Base-by-base conservation (phyloP, 2,329 filamentous ascomycete genomes). In the Aureobasidium pullulans region DNA sequence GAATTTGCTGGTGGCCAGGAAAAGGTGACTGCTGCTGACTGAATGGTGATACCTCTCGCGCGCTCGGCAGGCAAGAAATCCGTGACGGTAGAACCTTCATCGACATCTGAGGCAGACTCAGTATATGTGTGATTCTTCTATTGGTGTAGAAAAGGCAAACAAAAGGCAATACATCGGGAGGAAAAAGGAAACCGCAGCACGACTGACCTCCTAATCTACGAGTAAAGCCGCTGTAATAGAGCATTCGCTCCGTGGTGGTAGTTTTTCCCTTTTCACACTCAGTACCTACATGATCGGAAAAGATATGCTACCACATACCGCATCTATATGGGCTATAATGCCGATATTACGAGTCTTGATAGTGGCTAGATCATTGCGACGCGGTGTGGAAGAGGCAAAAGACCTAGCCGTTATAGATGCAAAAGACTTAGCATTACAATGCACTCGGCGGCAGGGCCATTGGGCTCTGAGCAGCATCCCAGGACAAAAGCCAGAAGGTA, bases 251-350 rank as follows among this genome's bases (percentile, higher is more conserved):
- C 3, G 94, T 97, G 0, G 94, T 99, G 0, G 94, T 97, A 1
- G 94, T 99, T 79, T 99, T 99, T 8, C 94, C 94, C 81, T 84
- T 59, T 66, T 42, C 23, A 1, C 2, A 19, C 15, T 70, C 56
- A 43, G 62, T 56, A 48, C 40, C 23, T 57, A 49, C 23, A 56
- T 37, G 58, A 11, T 16, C 6, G 10, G n/a, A 31, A 34, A 19
- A 19, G 34, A 31, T 28, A 29, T 37, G 9, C 32, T 28, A 43
- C 43, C 42, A 73, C 79, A 65, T 71, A 84, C 81, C 60, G 94
- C 94, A 84, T 97, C 94, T 64, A 99, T 96, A 73, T 99, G 94
- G 61, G 94, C 94, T 72, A 99, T 96, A 66, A 99, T 97, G 62
- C 94, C 94, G 71, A 99, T 96, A 70, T 99, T 99, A 66, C 93